These are phyloP conservation scores for Neonothopanus nambi DNA, from an alignment of 1,284 basidiomycete genomes.

Conservation along the genomic window DNA sequence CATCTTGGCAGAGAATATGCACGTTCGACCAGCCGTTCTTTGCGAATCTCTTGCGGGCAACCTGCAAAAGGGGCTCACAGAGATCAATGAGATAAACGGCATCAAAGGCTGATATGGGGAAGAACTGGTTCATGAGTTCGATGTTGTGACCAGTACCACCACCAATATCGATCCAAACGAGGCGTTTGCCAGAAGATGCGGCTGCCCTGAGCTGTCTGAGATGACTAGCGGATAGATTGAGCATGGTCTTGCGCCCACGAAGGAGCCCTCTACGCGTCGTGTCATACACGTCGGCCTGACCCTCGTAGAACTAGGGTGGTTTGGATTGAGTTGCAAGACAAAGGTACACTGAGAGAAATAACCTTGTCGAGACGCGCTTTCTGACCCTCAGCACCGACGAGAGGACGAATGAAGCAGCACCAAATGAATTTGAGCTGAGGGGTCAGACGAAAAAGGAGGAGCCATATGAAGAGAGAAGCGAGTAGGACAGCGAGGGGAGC, in stretches of 20 bases:
- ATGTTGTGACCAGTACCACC: slow-evolving; percentile 87
- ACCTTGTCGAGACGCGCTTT: slow-evolving; percentile 45
- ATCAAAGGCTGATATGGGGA: slow-evolving; percentile 66
- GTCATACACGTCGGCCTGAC: slow-evolving; percentile 75
- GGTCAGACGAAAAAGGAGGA: slow-evolving; percentile 11
- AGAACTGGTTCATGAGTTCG: slow-evolving; percentile 77
- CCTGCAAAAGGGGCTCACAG: slow-evolving; percentile 73
- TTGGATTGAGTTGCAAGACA: background rate
- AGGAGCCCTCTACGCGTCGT: slow-evolving; percentile 59
- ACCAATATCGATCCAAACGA: slow-evolving; percentile 84
- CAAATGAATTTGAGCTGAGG: slow-evolving; percentile 47
- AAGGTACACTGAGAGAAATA: background rate
- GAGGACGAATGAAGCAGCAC: slow-evolving; percentile 48
- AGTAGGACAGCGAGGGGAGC: slow-evolving; percentile 4
- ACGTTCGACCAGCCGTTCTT: slow-evolving; percentile 77
- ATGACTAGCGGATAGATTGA: slow-evolving; percentile 69
- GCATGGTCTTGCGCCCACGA: slow-evolving; percentile 72
- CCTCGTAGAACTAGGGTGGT: slow-evolving; percentile 57
- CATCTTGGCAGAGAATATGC: slow-evolving; percentile 76
- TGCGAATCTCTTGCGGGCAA: slow-evolving; percentile 70
- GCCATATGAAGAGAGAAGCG: slow-evolving; percentile 4
- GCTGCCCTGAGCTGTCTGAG: slow-evolving; percentile 48
- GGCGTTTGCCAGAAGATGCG: slow-evolving; percentile 42
- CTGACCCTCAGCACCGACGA: slow-evolving; percentile 31
- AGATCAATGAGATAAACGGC: slow-evolving; percentile 78